A percentile compares a stretch with the other conserved stretches of the same genome.
These are phyloP conservation scores for Peniophora sp. DNA, from an alignment of 1,284 basidiomycete genomes.

Conservation along the genomic window DNA sequence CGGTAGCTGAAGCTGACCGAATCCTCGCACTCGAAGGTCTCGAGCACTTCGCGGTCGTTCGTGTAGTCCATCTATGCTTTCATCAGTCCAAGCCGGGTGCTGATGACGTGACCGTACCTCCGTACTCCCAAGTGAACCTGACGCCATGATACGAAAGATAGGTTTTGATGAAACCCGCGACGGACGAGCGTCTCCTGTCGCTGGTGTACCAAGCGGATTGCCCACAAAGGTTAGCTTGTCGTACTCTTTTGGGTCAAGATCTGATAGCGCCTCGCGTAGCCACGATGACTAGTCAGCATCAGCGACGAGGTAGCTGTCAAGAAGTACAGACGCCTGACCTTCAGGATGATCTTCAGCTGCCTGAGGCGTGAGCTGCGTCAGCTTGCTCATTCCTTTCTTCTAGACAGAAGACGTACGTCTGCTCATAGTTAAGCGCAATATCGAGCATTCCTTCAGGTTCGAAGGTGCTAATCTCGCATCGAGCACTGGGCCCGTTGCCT, in stretches of 20 bases:
- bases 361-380: constrained; percentile 5
- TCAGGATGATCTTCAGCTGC: constrained; percentile 82
- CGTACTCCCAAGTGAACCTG: constrained; percentile 74
- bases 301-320: neutral
- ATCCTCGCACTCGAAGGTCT: constrained; percentile 74
- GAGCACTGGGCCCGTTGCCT: constrained; percentile 76
- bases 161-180: constrained; percentile 31
- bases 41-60: constrained; percentile 83
- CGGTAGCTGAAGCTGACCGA: constrained; percentile 76
- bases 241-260: constrained; percentile 73
- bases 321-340: constrained; percentile 41
- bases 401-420: constrained; percentile 39
- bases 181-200: constrained; percentile 15
- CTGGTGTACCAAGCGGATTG: constrained; percentile 40
- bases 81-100: neutral
- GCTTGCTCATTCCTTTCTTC: too few relatives aligned
- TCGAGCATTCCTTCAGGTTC: constrained; percentile 79
- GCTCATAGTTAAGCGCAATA: constrained; percentile 67
- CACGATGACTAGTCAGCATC: constrained; percentile 62
- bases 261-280: constrained; percentile 86
- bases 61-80: constrained; percentile 83
- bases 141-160: constrained; percentile 69
- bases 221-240: constrained; percentile 79
- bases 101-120: constrained; percentile 42
- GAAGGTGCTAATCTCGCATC: constrained; percentile 82